These are phyloP conservation scores for Syncephalis plumigaleata DNA, from an alignment of 371 early-diverging fungal species.

Conservation along the genomic window DNA sequence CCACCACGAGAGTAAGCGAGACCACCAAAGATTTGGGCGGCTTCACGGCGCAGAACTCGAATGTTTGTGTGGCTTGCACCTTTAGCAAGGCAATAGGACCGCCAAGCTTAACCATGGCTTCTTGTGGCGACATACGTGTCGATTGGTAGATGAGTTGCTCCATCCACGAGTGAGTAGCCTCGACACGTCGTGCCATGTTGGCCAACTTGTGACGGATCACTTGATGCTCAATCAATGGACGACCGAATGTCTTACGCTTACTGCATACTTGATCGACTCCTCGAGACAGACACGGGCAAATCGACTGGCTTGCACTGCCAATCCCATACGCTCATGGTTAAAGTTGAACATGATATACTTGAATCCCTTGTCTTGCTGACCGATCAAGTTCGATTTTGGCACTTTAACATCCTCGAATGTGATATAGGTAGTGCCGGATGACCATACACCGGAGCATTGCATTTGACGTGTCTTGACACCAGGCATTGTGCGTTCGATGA, in stretches of 20 bases:
- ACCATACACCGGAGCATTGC: conserved; percentile 64
- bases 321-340: conserved; percentile 63
- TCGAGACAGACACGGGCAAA: conserved; percentile 76
- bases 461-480: conserved; percentile 71
- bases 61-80: conserved; percentile 68
- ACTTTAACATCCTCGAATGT: conserved; percentile 77
- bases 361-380: conserved; percentile 77
- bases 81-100: conserved; percentile 80
- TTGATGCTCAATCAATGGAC: conserved; percentile 53
- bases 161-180: conserved; percentile 77
- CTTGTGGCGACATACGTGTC: conserved; percentile 34
- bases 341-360: conserved; percentile 65
- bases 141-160: conserved; percentile 53
- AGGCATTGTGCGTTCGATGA: conserved; percentile 60
- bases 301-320: conserved; percentile 66
- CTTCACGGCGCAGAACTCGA: conserved; percentile 83
- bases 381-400: conserved; percentile 63
- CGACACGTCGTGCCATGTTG: conserved; percentile 67
- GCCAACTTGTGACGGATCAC: conserved; percentile 51
- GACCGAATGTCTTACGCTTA: conserved; percentile 76
- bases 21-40: conserved; percentile 86
- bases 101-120: conserved; percentile 52
- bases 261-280: conserved; percentile 73
- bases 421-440: conserved; percentile 58
- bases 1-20: conserved; percentile 60